phyloP scores from a whole-genome alignment of 805 yeast species.

The Pichia nanzhaoensis region DNA sequence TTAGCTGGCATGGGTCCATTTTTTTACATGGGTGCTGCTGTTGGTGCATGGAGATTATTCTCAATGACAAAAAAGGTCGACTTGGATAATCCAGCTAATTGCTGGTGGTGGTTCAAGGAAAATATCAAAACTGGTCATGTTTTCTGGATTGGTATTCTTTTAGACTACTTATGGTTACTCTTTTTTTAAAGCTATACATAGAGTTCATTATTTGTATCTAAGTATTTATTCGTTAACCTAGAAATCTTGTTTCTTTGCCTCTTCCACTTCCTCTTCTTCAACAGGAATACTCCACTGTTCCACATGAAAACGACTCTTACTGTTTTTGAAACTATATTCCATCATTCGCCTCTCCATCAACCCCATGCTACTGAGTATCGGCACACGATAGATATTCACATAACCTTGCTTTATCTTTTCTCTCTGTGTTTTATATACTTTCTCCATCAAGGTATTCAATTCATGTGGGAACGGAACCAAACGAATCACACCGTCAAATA shows the following conservation, averaged over 20 bases:
- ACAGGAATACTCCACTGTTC: constrained; percentile 98
- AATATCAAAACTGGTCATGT: constrained; percentile 74
- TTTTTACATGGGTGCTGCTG: constrained; percentile 56
- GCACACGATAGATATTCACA: constrained; percentile 66
- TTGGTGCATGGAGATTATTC: constrained; percentile 64
- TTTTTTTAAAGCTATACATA: constrained; percentile 28
- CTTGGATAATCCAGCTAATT: constrained; percentile 68
- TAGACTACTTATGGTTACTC: constrained; percentile 53
- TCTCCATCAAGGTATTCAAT: constrained; percentile 57
- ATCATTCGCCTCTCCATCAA: constrained; percentile 66
- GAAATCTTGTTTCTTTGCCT: constrained; percentile 4
- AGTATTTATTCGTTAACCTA: neutral
- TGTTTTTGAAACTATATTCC: constrained; percentile 82
- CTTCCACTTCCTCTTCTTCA: constrained; percentile 49
- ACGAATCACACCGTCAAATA: constrained; percentile 63
- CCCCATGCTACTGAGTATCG: constrained; percentile 69
- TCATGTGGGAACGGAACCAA: constrained; percentile 79
- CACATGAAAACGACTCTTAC: constrained; percentile 75
- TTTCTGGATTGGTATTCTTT: constrained; percentile 56
- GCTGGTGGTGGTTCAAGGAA: constrained; percentile 74
- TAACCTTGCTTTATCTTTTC: constrained; percentile 80
- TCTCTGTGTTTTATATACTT: constrained; percentile 65
- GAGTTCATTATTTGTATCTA: neutral
- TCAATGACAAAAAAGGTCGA: constrained; percentile 68
- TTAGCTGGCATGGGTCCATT: constrained; percentile 84